phyloP scores from a whole-genome alignment of 2,329 filamentous ascomycete species.

The Fusarium bactridioides region DNA sequence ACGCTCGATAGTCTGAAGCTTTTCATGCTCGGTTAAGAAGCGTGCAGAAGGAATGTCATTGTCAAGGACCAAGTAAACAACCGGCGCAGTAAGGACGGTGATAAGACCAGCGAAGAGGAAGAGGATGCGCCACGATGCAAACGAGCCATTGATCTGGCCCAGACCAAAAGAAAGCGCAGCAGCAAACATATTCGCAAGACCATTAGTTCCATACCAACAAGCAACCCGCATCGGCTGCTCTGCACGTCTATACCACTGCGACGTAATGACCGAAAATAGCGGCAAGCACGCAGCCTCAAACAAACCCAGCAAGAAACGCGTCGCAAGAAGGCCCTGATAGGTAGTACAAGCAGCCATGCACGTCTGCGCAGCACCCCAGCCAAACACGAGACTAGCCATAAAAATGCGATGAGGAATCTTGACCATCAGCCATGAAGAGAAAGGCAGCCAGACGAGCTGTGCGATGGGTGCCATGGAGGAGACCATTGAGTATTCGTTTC shows the following conservation, averaged over 20 bases:
- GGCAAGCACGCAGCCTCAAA: constrained; percentile 62
- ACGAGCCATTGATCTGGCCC: constrained; percentile 56
- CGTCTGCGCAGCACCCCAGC: constrained; percentile 55
- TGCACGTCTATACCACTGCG: constrained; percentile 56
- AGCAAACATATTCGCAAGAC: constrained; percentile 64
- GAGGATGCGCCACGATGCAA: constrained; percentile 56
- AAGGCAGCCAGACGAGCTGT: constrained; percentile 68
- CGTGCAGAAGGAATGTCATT: constrained; percentile 64
- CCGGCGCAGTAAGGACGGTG: constrained; percentile 64
- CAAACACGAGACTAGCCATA: constrained; percentile 59
- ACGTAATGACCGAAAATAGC: constrained; percentile 56
- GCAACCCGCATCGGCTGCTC: constrained; percentile 71
- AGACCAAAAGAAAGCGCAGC: constrained; percentile 65
- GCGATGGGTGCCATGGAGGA: constrained; percentile 66
- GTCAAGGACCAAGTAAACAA: constrained; percentile 68
- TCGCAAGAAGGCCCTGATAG: constrained; percentile 57
- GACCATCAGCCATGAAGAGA: constrained; percentile 67
- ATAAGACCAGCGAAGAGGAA: constrained; percentile 69
- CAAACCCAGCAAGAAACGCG: constrained; percentile 58
- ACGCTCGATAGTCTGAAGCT: constrained; percentile 72
- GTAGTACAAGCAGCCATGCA: constrained; percentile 57
- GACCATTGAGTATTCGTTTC: constrained; percentile 64
- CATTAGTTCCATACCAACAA: constrained; percentile 72
- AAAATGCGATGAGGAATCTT: constrained; percentile 66
- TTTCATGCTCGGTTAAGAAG: constrained; percentile 71